phyloP scores from a whole-genome alignment of 768 basidiomycete species.

The Coprinopsis strossmayeri region DNA sequence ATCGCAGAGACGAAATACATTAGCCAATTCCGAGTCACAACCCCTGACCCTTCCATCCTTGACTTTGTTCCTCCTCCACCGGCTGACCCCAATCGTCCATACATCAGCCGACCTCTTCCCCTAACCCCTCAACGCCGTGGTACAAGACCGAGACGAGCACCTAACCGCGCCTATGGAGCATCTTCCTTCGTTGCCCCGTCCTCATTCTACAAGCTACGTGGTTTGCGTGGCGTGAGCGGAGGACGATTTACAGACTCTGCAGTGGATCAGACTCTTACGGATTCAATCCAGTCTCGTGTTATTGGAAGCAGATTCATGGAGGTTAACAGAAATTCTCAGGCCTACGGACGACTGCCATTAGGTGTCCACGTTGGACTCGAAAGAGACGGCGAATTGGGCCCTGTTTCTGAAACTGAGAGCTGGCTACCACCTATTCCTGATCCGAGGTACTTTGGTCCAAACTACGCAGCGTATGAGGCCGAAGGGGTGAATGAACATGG shows the following conservation, averaged over 20 bases:
- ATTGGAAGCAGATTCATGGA: conserved; percentile 71
- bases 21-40: conserved; percentile 64
- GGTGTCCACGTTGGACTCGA: conserved; percentile 53
- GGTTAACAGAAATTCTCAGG: conserved; percentile 52
- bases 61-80: conserved; percentile 45
- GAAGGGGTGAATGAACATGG: conserved; percentile 32
- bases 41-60: conserved; percentile 64
- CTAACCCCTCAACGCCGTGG: conserved; percentile 34
- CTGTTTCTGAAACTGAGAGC: conserved; percentile 24
- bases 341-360: conserved; percentile 52
- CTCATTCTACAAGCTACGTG: conserved; percentile 69
- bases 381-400: conserved; percentile 42
- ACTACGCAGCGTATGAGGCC: conserved; percentile 34
- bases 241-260: conserved; percentile 47
- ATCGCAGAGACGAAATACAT: conserved; percentile 77
- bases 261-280: conserved; percentile 39
- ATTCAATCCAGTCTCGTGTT: conserved; percentile 56
- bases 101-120: conserved; percentile 66
- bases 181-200: conserved; percentile 77
- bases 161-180: conserved; percentile 59
- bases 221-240: conserved; percentile 52
- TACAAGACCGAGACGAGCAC: conserved; percentile 41
- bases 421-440: conserved; percentile 44
- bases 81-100: conserved; percentile 38
- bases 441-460: conserved; percentile 48